Evolutionary conservation across 768 basidiomycete species (phyloP), one percentile per base, ranked within the genome.

Genomic region (Leccinum truebloodii): DNA sequence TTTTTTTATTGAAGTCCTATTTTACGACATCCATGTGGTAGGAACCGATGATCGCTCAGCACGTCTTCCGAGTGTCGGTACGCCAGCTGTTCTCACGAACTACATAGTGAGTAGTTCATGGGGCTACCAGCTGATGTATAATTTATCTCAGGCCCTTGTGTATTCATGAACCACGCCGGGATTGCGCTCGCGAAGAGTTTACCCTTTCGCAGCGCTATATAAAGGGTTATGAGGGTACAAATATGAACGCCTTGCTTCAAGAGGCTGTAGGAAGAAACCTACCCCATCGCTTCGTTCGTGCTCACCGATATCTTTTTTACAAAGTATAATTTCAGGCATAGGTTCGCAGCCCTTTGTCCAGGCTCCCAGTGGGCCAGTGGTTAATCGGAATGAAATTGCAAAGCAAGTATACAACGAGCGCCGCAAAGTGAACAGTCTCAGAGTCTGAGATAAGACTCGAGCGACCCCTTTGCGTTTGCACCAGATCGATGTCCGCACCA

Each of bases 291-390:
- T 20, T 75, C 85, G 26, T 82, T 89, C 59, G 94, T 94, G 20
- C 78, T 98, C 37, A 97, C 96, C 13, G 97, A 99, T 75, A 99
- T 96, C 0, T 98, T 97, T 8, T 91, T 95, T 6, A 92, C 91
- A 2, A 83, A 30, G 86, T 83, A 0, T 98, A 98, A 76, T 95
- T 94, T 79, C 81, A 85, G 76, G 94, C 84, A 70, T 49, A 60
- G 59, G 18, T 64, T 32, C 32, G 12, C 32, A 4, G 32, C 32
- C 32, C 30, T 28, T 30, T 30, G 30, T 32, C 32, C 32, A 32
- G 32, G 10, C 28, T 12, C 32, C 9, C 28, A 28, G 28, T 32
- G 32, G 32, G 10, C 32, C 32, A 32, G 32, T 32, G 4, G 9
- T 32, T 4, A 12, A 32, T 10, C 32, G 32, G n/a, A 58, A 55